Conservation (phyloP, 139 green algal genomes). For the Gonium pectorale region DNA sequence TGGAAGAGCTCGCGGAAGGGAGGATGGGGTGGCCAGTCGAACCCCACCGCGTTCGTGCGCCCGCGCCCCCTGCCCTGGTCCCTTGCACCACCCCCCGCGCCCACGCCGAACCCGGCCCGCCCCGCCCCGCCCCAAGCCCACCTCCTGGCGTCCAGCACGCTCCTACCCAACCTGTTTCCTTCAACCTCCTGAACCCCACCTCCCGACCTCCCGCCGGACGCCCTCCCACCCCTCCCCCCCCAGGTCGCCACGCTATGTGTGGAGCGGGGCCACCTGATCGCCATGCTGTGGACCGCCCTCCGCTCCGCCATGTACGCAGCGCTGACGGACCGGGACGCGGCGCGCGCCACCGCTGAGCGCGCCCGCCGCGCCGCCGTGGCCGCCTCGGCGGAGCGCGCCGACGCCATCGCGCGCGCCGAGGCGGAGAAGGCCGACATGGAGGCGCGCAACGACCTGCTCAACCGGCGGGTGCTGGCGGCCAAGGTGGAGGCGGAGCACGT, state of each 20-base stretch:
- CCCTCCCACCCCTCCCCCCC: background rate
- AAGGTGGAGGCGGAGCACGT: slow-evolving; percentile 48
- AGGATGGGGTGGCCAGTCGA: no score
- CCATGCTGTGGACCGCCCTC: slow-evolving; percentile 53
- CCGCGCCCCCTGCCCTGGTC: no score
- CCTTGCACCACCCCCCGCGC: no score
- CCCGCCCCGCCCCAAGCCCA: no score
- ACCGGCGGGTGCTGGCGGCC: slow-evolving; percentile 42
- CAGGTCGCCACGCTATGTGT: slow-evolving; percentile 57
- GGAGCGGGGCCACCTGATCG: slow-evolving; percentile 58
- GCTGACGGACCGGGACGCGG: slow-evolving; percentile 45
- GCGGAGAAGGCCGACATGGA: slow-evolving; percentile 41
- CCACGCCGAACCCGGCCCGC: no score
- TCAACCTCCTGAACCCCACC: no score
- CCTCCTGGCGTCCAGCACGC: no score
- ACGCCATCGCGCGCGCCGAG: background rate
- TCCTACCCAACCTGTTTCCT: no score
- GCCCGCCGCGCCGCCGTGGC: background rate
- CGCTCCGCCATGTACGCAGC: slow-evolving; percentile 43
- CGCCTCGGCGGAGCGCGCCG: slow-evolving; percentile 4
- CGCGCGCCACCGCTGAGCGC: slow-evolving; percentile 7
- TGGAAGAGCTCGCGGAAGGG: no score
- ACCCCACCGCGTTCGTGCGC: no score
- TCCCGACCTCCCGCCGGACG: no score
- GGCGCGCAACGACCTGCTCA: slow-evolving; percentile 49